These are phyloP conservation scores for Podospora conica DNA, from an alignment of 495 filamentous ascomycete species.

Conservation along the genomic window DNA sequence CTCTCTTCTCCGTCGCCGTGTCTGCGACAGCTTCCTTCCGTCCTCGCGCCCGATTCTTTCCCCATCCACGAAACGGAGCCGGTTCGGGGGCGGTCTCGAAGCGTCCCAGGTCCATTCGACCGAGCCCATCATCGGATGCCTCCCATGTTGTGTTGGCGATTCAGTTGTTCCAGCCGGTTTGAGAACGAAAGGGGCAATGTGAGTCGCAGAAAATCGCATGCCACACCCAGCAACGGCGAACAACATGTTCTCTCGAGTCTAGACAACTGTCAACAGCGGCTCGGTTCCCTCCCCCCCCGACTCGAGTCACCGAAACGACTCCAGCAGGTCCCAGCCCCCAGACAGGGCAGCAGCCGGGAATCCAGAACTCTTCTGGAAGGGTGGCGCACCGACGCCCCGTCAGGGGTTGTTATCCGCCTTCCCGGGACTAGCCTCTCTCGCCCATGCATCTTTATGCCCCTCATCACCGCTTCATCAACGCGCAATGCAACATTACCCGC, in stretches of 20 bases:
- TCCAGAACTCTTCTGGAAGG: conserved; percentile 18
- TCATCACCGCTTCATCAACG: background rate
- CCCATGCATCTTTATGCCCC: background rate
- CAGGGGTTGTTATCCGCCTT: conserved; percentile 7
- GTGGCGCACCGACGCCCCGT: conserved; percentile 4
- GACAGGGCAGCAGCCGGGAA: background rate
- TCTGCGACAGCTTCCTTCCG: background rate
- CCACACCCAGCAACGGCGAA: no score
- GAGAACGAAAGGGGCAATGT: background rate
- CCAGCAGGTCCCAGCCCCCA: background rate
- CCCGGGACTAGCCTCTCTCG: conserved; percentile 15
- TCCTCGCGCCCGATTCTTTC: background rate
- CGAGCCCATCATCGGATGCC: background rate
- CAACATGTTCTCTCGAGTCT: no score
- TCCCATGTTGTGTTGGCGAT: background rate
- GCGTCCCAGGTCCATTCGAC: background rate
- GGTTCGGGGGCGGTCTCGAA: background rate
- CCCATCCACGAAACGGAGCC: background rate
- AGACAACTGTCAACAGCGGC: background rate
- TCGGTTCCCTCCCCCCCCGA: background rate
- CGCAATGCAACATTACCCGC: background rate
- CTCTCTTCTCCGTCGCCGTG: background rate
- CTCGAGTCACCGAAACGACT: background rate
- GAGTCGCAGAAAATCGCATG: no score
- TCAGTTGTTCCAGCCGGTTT: background rate